A percentile compares a stretch with the other conserved stretches of the same genome.
These are phyloP conservation scores for Chlorella sp. DNA, from an alignment of 139 green algal species.

Conservation along the genomic window DNA sequence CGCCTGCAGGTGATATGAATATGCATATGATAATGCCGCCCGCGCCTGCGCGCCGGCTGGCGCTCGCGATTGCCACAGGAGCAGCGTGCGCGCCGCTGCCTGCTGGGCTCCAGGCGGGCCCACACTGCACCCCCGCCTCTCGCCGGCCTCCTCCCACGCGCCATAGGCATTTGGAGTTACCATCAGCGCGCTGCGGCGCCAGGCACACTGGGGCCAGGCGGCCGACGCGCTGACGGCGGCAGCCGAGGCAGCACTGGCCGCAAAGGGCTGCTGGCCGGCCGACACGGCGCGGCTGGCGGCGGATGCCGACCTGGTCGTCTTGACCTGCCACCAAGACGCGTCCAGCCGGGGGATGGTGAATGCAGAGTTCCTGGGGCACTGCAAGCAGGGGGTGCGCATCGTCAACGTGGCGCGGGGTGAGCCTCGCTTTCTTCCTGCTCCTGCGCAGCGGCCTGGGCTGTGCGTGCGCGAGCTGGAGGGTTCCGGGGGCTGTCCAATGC, in stretches of 20 bases:
- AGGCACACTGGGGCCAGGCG: neutral
- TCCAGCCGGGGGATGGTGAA: conserved; percentile 50
- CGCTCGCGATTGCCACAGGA: neutral
- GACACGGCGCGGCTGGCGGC: conserved; percentile 32
- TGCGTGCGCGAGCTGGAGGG: neutral
- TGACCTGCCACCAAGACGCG: conserved; percentile 50
- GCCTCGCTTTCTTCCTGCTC: neutral
- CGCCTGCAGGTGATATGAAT: conserved; percentile 30
- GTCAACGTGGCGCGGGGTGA: conserved; percentile 65
- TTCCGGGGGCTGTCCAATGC: neutral
- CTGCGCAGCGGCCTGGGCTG: neutral
- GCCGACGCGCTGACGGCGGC: neutral
- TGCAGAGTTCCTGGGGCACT: conserved; percentile 40
- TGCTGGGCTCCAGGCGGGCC: neutral
- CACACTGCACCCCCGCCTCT: neutral
- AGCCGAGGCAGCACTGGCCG: conserved; percentile 24
- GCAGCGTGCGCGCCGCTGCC: neutral
- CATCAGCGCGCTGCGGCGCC: conserved; percentile 3
- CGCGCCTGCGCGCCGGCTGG: neutral
- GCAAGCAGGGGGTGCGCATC: conserved; percentile 53
- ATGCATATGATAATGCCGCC: neutral
- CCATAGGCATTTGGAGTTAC: conserved; percentile 43
- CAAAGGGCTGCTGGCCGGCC: conserved; percentile 21
- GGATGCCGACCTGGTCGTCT: conserved; percentile 28
- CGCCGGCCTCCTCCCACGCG: conserved; percentile 1